phyloP scores from a whole-genome alignment of 176 grass and related monocot species.

The Bonia amplexicaulis region DNA sequence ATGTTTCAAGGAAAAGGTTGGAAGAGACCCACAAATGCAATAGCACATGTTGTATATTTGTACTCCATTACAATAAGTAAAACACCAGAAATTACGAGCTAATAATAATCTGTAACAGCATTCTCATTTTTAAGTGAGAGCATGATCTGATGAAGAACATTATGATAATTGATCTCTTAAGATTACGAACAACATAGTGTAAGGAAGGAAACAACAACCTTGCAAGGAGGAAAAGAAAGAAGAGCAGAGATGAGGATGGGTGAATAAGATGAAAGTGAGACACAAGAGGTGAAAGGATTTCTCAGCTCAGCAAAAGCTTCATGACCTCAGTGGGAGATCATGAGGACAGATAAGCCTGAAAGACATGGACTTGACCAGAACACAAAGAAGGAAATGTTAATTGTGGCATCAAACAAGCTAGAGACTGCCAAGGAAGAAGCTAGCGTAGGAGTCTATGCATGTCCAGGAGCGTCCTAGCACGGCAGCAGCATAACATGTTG shows the following conservation, averaged over 20 bases:
- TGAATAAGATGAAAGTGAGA: background rate
- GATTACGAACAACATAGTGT: background rate
- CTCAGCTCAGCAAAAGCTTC: conserved; percentile 10
- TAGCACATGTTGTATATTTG: background rate
- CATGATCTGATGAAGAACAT: background rate
- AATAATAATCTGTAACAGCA: background rate
- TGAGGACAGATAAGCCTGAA: conserved; percentile 12
- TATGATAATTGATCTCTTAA: background rate
- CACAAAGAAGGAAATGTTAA: background rate
- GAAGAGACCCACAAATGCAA: background rate
- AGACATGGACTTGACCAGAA: background rate
- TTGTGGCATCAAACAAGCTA: background rate
- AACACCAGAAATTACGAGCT: background rate
- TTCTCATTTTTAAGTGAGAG: background rate
- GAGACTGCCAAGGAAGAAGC: background rate
- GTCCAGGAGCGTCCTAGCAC: background rate
- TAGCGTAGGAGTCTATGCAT: background rate
- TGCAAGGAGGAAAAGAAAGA: background rate
- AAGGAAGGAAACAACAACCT: background rate
- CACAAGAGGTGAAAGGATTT: background rate
- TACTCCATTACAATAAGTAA: background rate
- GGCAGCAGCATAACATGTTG: too few species aligned
- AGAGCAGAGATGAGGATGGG: background rate
- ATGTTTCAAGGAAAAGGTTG: background rate
- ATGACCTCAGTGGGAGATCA: conserved; percentile 15